Evolutionary conservation across 108 stramenopile species (phyloP), one percentile per base, ranked within the genome.

Genomic region (Craspedostauros australis): DNA sequence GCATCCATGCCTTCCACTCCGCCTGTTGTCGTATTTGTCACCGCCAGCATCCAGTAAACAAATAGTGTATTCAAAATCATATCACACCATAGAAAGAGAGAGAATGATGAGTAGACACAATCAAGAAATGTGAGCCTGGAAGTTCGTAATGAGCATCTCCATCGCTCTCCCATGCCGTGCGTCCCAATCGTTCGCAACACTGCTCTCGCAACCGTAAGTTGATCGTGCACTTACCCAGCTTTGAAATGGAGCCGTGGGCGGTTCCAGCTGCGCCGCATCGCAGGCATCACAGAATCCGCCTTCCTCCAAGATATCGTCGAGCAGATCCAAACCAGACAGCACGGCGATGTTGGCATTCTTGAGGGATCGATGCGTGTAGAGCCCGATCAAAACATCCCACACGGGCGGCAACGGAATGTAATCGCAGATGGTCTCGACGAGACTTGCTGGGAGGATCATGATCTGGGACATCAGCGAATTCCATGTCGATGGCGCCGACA

Each of bases 281-380:
- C 59, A 72, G 0, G 76, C 80, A 24, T 68, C 67, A 37, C 75
- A 34, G 16, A 77, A 50, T 7, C 76, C 73, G 23, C 73, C 66
- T 37, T 68, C 80, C 51, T 77, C 80, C 4, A 82, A 41, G 2
- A 75, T 47, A 32, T 82, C 80, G 32, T 82, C 80, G 41, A 82
- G 71, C 2, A 82, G 50, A 62, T 82, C 80, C 27, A 82, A 39
- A 22, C 66, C 53, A 23, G 50, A 44, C 28, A 18, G 50, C 39
- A 82, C 61, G 8, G 75, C 66, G 0, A 66, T 61, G 58, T 82
- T 67, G 4, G 80, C 64, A 50, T 82, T 57, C 4, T 68, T 57
- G 19, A 32, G 37, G 45, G 62, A 47, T 20, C 70, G 64, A 22
- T 60, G 60, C 20, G 70, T 52, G 9, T 77, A 36, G 27, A 77